Base-by-base conservation (phyloP, 2,329 filamentous ascomycete species). In the Blastomyces parvus region DNA sequence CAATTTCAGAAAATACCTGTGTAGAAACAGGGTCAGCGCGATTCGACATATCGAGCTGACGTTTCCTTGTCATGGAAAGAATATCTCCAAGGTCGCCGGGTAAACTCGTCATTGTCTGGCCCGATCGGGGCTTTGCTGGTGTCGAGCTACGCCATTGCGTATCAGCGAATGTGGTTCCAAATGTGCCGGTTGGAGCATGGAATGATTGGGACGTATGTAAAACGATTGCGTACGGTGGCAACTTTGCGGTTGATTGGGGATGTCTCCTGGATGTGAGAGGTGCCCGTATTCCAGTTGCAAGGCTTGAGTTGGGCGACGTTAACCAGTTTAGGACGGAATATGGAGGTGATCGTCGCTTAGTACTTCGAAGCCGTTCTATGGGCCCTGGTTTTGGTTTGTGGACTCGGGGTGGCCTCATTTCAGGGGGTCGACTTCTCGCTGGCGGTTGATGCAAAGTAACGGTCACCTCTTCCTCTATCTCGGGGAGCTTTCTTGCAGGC, bases 131-230 rank as follows among this genome's bases (percentile, higher is more conserved):
- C 33, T 19, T 33, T n/a, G 11, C 40, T 25, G 19, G 13, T 48
- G 46, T 9, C 40, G 17, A 3, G 6, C 52, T 27, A 8, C 46
- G 60, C 40, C 59, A n/a, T 61, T 11, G 7, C 8, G 8, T 55
- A 27, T 62, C 25, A 19, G n/a, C 25, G 9, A 55, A 19, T 40
- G 56, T 70, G 0, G 79, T 81, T 2, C 75, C 77, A 67, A 81
- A 81, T 0, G 80, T 82, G 3, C 80, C 79, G 40, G 69, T 78
- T 3, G 66, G 64, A 9, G 68, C 38, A 63, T 80, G 71, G 66
- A 79, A 81, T 1, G 64, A 62, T 58, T 78, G 76, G 17, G 65
- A 66, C 22, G 77, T 72, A 56, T 71, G 73, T 70, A 78, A 76
- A 27, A 79, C 62, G 68, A 76, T 75, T 13, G 71, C 67, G 65